phyloP scores from a whole-genome alignment of 148 eudicot genomes.

The Gaultheria prostrata region DNA sequence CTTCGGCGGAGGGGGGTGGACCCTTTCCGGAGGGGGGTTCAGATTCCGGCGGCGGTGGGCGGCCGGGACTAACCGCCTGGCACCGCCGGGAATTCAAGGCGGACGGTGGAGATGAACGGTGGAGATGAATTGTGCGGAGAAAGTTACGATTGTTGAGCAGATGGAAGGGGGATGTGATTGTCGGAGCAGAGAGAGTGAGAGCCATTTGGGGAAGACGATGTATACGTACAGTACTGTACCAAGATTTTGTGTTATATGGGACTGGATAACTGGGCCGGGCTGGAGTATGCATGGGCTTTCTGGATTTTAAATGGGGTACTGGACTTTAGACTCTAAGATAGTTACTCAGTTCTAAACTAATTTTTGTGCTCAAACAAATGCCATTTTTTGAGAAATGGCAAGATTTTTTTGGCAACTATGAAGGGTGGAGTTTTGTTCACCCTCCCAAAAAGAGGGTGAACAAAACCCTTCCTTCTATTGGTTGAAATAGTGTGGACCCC shows the following conservation, averaged over 20 bases:
- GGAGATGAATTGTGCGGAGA: slow-evolving; percentile 11
- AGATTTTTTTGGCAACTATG: too few relatives aligned
- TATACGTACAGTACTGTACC: neutral
- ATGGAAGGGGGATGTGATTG: neutral
- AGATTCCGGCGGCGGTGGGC: slow-evolving; percentile 40
- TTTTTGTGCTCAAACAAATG: too few relatives aligned
- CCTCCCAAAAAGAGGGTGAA: too few relatives aligned
- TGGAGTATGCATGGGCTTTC: neutral
- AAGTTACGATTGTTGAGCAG: neutral
- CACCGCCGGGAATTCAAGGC: slow-evolving; percentile 24
- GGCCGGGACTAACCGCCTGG: slow-evolving; percentile 38
- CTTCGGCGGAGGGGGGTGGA: slow-evolving; percentile 23
- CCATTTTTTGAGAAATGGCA: too few relatives aligned
- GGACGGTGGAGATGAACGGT: slow-evolving; percentile 32
- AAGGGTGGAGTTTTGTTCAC: too few relatives aligned
- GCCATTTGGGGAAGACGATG: neutral
- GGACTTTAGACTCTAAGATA: too few relatives aligned
- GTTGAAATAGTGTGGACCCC: too few relatives aligned
- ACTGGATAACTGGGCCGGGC: neutral
- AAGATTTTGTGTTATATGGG: neutral
- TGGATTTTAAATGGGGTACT: neutral
- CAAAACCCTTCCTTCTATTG: too few relatives aligned
- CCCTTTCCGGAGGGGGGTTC: slow-evolving; percentile 5
- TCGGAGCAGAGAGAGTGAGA: neutral
- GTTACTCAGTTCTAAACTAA: too few relatives aligned